Base-by-base conservation (phyloP, 2,329 filamentous ascomycete genomes). In the Trichophyton simii region DNA sequence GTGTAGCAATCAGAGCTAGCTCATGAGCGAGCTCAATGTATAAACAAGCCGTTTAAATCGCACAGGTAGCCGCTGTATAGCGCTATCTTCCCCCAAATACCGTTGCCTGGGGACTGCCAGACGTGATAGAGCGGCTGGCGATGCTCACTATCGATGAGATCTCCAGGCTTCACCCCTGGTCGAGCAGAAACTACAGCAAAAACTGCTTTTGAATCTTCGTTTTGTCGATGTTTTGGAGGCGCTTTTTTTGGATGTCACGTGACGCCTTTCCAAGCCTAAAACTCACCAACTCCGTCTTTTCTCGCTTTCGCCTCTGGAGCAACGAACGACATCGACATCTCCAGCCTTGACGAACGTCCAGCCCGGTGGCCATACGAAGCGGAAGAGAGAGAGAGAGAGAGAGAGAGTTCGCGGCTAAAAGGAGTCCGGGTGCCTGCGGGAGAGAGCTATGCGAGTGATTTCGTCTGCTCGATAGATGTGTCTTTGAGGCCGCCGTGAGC, bases 371-470 rank as follows among this genome's bases (percentile, higher is more conserved):
- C 44, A 25, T 9, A 8, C 20, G 18, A 25, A 25, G 20, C 3
- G 44, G 3, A 11, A 48, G 34, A 13, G 34, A 38, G 11, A 13
- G 34, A 8, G 22, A 13, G 34, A 48, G 34, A 13, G 34, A 48
- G 34, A 13, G 34, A 38, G 11, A 13, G 34, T 8, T 48, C 3
- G 18, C 20, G 3, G 15, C 20, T 20, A 15, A 46, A 11, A 20
- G 44, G 18, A 13, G n/a, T 6, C 20, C 20, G 50, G 8, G 25
- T 3, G 22, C 11, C 18, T 22, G 18, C 44, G 44, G 28, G n/a
- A 34, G 55, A 44, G 38, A 58, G 34, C 55, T 38, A 58, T 58
- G 55, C 55, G 55, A 58, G 55, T 38, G 31, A 41, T 58, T 38
- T 42, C 38, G 55, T 38, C 34, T 38, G 20, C 38, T 22, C 55